phyloP scores from a whole-genome alignment of 2,329 filamentous ascomycete species.

The Endothia cerciana region DNA sequence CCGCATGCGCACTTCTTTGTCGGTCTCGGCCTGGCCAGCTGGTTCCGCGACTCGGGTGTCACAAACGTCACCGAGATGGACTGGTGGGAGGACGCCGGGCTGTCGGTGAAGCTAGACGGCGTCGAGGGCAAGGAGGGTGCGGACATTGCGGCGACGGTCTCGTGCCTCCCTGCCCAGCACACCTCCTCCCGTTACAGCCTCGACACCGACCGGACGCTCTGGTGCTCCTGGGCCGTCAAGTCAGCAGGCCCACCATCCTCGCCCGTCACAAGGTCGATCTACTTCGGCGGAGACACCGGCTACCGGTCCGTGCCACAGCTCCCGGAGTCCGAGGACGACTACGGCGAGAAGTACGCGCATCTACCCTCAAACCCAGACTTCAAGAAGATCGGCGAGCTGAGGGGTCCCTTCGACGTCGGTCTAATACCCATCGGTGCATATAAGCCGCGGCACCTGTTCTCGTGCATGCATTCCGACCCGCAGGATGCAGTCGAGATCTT shows the following conservation, averaged over 20 bases:
- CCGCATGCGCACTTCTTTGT: slow-evolving; percentile 88
- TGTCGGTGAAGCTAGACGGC: slow-evolving; percentile 57
- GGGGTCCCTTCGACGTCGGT: slow-evolving; percentile 88
- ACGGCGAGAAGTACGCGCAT: slow-evolving; percentile 66
- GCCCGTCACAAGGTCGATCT: slow-evolving; percentile 65
- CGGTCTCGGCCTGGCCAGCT: slow-evolving; percentile 78
- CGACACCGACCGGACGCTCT: slow-evolving; percentile 78
- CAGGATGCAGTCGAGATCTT: slow-evolving; percentile 91
- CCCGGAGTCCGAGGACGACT: slow-evolving; percentile 68
- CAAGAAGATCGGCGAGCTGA: slow-evolving; percentile 75
- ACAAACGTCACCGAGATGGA: slow-evolving; percentile 84
- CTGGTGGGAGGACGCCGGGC: slow-evolving; percentile 87
- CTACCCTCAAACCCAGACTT: slow-evolving; percentile 82
- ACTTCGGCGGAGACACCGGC: slow-evolving; percentile 89
- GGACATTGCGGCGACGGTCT: slow-evolving; percentile 71
- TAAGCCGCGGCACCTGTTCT: slow-evolving; percentile 72
- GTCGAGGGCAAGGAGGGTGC: slow-evolving; percentile 36
- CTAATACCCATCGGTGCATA: slow-evolving; percentile 95
- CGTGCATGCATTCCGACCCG: slow-evolving; percentile 82
- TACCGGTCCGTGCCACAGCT: slow-evolving; percentile 77
- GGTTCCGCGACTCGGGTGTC: slow-evolving; percentile 76
- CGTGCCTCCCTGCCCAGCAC: slow-evolving; percentile 85
- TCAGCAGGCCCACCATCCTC: slow-evolving; percentile 55
- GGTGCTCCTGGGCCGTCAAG: slow-evolving; percentile 83
- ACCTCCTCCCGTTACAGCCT: slow-evolving; percentile 69